These are phyloP conservation scores for Anacardium occidentale DNA, from an alignment of 345 rosid genomes.

Conservation along the genomic window DNA sequence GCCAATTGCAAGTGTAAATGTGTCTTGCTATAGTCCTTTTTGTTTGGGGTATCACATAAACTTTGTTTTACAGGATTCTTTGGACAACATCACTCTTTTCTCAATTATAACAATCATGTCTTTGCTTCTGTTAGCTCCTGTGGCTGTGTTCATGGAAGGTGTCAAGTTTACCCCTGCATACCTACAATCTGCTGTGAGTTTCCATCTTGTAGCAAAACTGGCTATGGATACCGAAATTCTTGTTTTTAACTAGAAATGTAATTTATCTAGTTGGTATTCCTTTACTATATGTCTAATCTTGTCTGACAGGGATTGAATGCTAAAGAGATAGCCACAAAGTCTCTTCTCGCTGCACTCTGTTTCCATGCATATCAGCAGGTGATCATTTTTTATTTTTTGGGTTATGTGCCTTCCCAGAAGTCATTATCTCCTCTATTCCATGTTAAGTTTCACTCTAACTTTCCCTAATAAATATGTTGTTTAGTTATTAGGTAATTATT, in stretches of 20 bases:
- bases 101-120: slow-evolving; percentile 98
- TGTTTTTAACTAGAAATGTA: not conserved
- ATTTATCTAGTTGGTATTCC: slow-evolving; percentile 15
- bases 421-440: not conserved
- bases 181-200: slow-evolving; percentile 83
- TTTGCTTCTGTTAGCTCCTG: slow-evolving; percentile 78
- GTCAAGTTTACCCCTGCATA: slow-evolving; percentile 85
- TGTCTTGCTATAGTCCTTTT: not conserved
- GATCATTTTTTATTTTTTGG: slow-evolving; percentile 17
- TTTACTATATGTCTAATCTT: slow-evolving; percentile 18
- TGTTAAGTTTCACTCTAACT: not conserved
- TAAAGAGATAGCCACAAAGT: slow-evolving; percentile 54
- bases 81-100: slow-evolving; percentile 98
- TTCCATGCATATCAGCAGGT: slow-evolving; percentile 99
- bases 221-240: not conserved
- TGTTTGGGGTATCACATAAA: not conserved
- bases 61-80: slow-evolving; percentile 58
- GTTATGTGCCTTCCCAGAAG: not conserved
- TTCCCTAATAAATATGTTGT: no score
- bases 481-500: not conserved
- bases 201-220: not conserved
- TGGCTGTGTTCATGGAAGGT: slow-evolving; percentile 76
- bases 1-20: not conserved
- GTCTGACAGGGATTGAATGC: slow-evolving; percentile 68
- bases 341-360: slow-evolving; percentile 81